Evolutionary conservation across 108 stramenopile species (phyloP), one percentile per base, ranked within the genome.

Genomic region (Aurantiochytrium sp.): DNA sequence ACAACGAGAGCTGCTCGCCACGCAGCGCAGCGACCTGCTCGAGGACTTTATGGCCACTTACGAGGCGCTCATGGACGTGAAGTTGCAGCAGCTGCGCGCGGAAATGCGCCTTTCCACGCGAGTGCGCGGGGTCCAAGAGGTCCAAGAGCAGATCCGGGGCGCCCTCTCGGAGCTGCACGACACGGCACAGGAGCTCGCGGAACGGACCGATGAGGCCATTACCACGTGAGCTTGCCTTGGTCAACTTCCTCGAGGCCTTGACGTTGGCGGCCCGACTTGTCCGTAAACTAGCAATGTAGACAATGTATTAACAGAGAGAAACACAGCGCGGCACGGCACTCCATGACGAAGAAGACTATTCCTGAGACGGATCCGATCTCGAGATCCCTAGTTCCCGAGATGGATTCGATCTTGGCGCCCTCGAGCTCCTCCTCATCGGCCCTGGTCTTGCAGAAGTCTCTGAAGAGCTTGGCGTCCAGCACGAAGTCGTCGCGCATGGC

Each of bases 401-500:
- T 19, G 3, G 59, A 65, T 27, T 65, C 59, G 59, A 65, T 30
- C 59, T 65, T 19, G 10, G 59, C 59, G 59, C 59, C 59, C 59
- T 81, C 73, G 2, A 81, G 21, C 73, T 81, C 73, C 32, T 81
- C 73, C 45, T 2, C 68, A 68, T 31, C 30, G n/a, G 27, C 59
- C 2, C n/a, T 10, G 32, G n/a, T 24, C 73, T 81, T 81, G 39
- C 45, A 6, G 32, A 22, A 81, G 39, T 81, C 73, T 6, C 30
- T 81, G 19, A n/a, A n/a, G n/a, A 81, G 39, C 73, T 81, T 81
- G 42, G 73, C 73, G 73, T 24, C 73, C 6, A 81, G 10, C 73
- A 81, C 32, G 73, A 30, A 81, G 45, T 81, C 73, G 1, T 81
- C 73, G 73, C 73, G 73, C 39, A 81, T 41, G n/a, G 39, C 73